A percentile compares a stretch with the other conserved stretches of the same genome.
Conservation (phyloP, 129 eudicot genomes). For the Tagetes erecta region DNA sequence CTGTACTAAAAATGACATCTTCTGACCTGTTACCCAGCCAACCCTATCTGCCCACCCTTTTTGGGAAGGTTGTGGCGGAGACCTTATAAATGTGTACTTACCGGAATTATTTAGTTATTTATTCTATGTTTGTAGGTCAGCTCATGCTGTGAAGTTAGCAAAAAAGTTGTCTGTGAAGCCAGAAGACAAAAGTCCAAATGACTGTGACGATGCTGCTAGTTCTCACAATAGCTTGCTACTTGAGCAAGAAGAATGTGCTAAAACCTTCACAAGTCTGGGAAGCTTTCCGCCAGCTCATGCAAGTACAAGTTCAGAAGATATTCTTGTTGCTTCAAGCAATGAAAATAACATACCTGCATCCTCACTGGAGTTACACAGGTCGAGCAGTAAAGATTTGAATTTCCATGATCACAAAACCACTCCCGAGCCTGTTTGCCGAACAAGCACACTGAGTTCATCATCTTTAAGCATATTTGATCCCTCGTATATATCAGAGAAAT, state of each 20-base stretch:
- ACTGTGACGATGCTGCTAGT: constrained; percentile 64
- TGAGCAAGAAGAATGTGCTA: constrained; percentile 75
- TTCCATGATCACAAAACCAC: constrained; percentile 42
- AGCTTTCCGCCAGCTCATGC: constrained; percentile 67
- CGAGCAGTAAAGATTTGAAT: constrained; percentile 43
- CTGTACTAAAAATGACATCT: background rate
- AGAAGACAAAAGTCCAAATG: constrained; percentile 71
- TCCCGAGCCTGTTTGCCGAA: constrained; percentile 32
- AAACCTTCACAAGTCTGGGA: constrained; percentile 71
- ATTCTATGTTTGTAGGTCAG: constrained; percentile 60
- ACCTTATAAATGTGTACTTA: constrained; percentile 4
- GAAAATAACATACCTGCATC: constrained; percentile 28
- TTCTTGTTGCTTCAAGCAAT: constrained; percentile 35
- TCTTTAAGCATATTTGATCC: constrained; percentile 55
- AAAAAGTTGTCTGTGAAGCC: constrained; percentile 62
- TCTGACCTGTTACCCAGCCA: background rate
- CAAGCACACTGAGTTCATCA: constrained; percentile 56
- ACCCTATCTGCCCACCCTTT: background rate
- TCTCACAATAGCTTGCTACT: constrained; percentile 87
- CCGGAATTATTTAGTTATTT: constrained; percentile 10
- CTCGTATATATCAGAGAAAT: constrained; percentile 59
- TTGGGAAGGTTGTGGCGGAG: constrained; percentile 16
- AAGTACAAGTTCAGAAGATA: constrained; percentile 84
- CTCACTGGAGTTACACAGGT: constrained; percentile 36
- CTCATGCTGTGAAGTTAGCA: constrained; percentile 79